Percentiles rank a stretch among this genome's conserved stretches.
phyloP scores from a whole-genome alignment of 495 filamentous ascomycete genomes.

The Beverwykella pulmonaria region DNA sequence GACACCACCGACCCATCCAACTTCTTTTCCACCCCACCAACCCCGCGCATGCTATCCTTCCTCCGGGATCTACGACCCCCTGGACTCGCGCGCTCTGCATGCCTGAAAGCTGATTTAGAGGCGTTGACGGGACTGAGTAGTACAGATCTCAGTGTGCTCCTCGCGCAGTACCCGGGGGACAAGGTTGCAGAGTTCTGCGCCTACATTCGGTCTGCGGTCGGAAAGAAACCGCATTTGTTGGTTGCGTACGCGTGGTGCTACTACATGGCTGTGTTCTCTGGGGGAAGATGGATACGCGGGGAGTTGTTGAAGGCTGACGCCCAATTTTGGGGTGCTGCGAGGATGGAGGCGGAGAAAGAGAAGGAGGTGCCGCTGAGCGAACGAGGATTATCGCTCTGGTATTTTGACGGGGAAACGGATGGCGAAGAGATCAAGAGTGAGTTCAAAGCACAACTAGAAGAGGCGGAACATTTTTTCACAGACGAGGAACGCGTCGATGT shows the following conservation, averaged over 20 bases:
- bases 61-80: slow-evolving; percentile 38
- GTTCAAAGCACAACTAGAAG: slow-evolving; percentile 48
- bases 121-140: slow-evolving; percentile 25
- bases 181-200: slow-evolving; percentile 33
- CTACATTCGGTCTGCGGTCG: slow-evolving; percentile 44
- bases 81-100: slow-evolving; percentile 33
- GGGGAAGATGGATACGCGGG: slow-evolving; percentile 57
- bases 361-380: neutral
- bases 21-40: slow-evolving; percentile 20
- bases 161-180: slow-evolving; percentile 32
- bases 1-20: slow-evolving; percentile 8
- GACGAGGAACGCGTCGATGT: slow-evolving; percentile 51
- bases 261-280: slow-evolving; percentile 63
- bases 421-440: slow-evolving; percentile 49
- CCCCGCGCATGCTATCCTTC: slow-evolving; percentile 17
- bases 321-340: slow-evolving; percentile 49
- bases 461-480: slow-evolving; percentile 50
- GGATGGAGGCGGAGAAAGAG: neutral
- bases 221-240: slow-evolving; percentile 53
- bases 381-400: slow-evolving; percentile 42
- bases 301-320: slow-evolving; percentile 49
- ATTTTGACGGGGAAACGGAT: slow-evolving; percentile 43
- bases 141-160: slow-evolving; percentile 31
- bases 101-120: slow-evolving; percentile 39
- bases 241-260: slow-evolving; percentile 63